Evolutionary conservation across 345 rosid genomes (phyloP), one percentile per base, ranked within the genome.

Genomic region (Eucalyptus brandiana): DNA sequence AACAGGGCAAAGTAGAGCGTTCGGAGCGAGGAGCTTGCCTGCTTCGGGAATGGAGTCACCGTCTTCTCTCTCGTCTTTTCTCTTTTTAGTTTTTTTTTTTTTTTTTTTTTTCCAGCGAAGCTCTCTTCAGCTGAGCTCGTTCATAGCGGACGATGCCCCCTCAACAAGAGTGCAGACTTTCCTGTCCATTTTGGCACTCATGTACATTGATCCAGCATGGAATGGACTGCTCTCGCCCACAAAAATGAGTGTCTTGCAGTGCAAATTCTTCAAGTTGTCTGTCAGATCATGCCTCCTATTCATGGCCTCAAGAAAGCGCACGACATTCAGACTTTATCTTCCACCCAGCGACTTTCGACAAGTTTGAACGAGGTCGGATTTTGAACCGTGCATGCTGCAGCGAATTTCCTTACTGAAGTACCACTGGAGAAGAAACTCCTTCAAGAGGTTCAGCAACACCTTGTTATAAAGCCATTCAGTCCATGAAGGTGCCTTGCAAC

Each of bases 381-480:
- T 95, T 60, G 92, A 86, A 80, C 92, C 92, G 6, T 93, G 93
- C 87, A 87, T 32, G 15, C 91, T 87, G 56, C 90, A 89, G 86
- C 95, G 92, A 67, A 93, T 91, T 86, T 94, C 97, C 96, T 95
- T 94, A 90, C 94, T 94, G 87, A 95, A 94, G 91, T 94, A 93
- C 28, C 97, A 94, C 90, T 94, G 96, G 87, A 95, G 93, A 89
- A 95, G 94, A 86, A 94, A 95, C 51, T 95, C 97, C 90, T 94
- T 95, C 89, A 94, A 40, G 91, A 95, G 87, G 92, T 94, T 94
- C 91, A 92, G 87, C 86, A 94, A 90, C 86, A 94, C 97, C 96
- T 95, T 92, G 91, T 94, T 94, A 90, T 93, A 95, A 32, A 94
- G 89, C 97, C 96, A 95, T 89, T 95, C 95, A 80, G 96, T 89